These are phyloP conservation scores for Colletotrichum musicola DNA, from an alignment of 2,329 filamentous ascomycete genomes.

Conservation along the genomic window DNA sequence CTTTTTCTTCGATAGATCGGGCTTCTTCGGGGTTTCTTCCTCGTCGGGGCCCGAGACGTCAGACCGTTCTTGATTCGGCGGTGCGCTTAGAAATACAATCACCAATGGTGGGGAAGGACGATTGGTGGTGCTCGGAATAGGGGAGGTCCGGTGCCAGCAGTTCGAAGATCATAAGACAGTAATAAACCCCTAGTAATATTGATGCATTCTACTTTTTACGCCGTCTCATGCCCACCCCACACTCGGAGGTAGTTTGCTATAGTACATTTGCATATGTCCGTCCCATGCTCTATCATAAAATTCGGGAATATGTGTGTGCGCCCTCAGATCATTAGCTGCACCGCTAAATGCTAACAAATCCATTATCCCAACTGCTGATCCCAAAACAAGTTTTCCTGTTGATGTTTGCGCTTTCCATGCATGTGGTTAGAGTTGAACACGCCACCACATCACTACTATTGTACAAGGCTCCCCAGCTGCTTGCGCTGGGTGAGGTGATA, in stretches of 20 bases:
- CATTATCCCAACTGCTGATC: background rate
- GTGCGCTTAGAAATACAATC: background rate
- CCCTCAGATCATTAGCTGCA: conserved; percentile 1
- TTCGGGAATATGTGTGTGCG: background rate
- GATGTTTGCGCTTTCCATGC: conserved; percentile 2
- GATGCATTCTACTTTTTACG: conserved; percentile 13
- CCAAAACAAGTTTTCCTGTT: conserved; percentile 11
- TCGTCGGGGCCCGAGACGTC: background rate
- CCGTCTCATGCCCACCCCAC: background rate
- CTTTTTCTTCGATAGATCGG: background rate
- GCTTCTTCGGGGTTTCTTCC: background rate
- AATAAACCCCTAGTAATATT: background rate
- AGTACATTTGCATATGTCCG: background rate
- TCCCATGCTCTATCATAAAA: conserved; percentile 26
- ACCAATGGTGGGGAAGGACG: background rate
- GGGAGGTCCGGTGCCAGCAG: background rate
- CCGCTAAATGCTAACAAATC: background rate
- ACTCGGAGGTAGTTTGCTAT: background rate
- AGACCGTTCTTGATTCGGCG: background rate
- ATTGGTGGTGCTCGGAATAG: background rate
- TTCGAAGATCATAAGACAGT: conserved; percentile 3
- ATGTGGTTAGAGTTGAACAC: conserved; percentile 6
- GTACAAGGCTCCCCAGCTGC: conserved; percentile 7
- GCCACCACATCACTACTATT: conserved; percentile 36
- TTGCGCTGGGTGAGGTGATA: background rate